Evolutionary conservation across 78 protist species (phyloP).

Genomic region (Cyanophora paradoxa): DNA sequence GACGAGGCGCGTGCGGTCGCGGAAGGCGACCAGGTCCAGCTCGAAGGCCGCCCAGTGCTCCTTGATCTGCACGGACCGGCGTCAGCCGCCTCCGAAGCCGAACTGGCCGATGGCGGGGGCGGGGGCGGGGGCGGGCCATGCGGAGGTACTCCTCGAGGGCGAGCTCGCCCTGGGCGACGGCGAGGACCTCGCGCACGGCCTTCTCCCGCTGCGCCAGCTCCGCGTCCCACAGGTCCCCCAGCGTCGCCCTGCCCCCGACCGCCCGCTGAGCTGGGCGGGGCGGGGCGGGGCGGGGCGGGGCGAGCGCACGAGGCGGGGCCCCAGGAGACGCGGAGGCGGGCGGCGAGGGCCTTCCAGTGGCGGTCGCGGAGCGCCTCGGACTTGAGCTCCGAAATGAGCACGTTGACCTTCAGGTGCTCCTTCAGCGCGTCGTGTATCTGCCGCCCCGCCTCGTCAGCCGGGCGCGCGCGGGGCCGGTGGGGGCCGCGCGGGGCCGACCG

Average conservation of each 20-base stretch:
- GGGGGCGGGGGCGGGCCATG: not conserved
- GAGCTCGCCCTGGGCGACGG: slow-evolving; percentile 91
- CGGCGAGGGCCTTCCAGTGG: slow-evolving; percentile 75
- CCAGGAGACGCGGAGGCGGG: slow-evolving; percentile 53
- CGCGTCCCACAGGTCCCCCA: slow-evolving; percentile 74
- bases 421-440: slow-evolving; percentile 36
- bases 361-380: slow-evolving; percentile 75
- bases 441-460: no score
- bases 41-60: slow-evolving; percentile 75
- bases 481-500: no score
- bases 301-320: no score
- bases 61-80: slow-evolving; percentile 54
- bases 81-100: no score
- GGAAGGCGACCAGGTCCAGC: slow-evolving; percentile 78
- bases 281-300: no score
- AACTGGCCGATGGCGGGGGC: no score
- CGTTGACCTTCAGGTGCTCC: slow-evolving; percentile 10
- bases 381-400: slow-evolving; percentile 21
- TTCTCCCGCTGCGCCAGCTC: slow-evolving; percentile 60
- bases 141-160: slow-evolving; percentile 81
- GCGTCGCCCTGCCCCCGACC: no score
- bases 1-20: slow-evolving; percentile 48
- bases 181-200: slow-evolving; percentile 68
- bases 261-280: no score
- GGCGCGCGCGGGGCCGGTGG: no score